phyloP scores from a whole-genome alignment of 2,329 filamentous ascomycete genomes.

The Ophiostoma angusticollis region DNA sequence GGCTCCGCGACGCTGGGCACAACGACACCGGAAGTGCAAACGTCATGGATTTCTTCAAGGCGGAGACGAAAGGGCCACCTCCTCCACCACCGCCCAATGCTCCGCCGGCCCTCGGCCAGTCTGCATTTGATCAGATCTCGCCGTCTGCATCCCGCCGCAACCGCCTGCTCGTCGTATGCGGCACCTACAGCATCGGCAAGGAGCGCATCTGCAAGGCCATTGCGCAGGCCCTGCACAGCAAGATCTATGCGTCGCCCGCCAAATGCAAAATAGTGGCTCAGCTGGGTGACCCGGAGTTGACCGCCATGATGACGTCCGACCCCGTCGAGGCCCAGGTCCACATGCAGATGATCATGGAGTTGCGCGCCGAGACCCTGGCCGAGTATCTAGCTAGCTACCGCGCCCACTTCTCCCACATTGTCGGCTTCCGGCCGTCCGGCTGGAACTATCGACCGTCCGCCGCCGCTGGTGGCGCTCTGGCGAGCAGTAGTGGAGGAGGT shows the following conservation, averaged over 20 bases:
- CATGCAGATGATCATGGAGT: conserved; percentile 94
- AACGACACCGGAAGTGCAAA: conserved; percentile 25
- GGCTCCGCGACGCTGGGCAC: conserved; percentile 18
- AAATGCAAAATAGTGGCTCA: conserved; percentile 79
- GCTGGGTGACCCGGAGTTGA: conserved; percentile 73
- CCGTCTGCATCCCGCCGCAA: conserved; percentile 28
- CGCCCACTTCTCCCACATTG: conserved; percentile 70
- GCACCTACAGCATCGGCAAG: conserved; percentile 96
- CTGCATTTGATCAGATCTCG: no score
- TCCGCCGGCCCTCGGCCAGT: conserved; percentile 15
- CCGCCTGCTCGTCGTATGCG: conserved; percentile 79
- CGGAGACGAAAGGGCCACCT: no score
- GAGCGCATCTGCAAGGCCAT: conserved; percentile 92
- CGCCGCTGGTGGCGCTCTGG: background rate
- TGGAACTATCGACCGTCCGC: conserved; percentile 73
- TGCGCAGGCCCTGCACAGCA: conserved; percentile 69
- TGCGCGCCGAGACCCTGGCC: conserved; percentile 77
- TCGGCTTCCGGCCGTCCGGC: conserved; percentile 84
- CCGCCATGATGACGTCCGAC: conserved; percentile 62
- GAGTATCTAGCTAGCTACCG: conserved; percentile 76
- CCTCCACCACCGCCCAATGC: conserved; percentile 16
- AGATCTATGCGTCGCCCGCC: conserved; percentile 73
- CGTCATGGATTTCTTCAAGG: conserved; percentile 40
- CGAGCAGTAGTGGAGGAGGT: no score
- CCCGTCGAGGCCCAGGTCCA: conserved; percentile 85